These are phyloP conservation scores for Vickermania spadyakhi DNA, from an alignment of 208 protist genomes.

Conservation along the genomic window DNA sequence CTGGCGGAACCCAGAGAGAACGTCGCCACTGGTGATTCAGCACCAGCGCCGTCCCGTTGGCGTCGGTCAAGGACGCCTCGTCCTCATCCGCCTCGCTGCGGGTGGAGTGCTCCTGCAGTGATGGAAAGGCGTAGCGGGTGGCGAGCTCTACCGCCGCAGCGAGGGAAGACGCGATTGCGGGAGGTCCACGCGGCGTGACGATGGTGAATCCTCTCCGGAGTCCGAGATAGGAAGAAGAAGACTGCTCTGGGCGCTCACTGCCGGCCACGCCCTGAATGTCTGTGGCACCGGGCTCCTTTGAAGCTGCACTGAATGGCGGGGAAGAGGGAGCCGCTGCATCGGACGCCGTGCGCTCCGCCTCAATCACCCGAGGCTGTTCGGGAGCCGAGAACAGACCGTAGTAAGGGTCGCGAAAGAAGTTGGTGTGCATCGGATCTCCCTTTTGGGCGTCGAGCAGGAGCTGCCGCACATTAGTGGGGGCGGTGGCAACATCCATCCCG, in stretches of 20 bases:
- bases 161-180: background rate
- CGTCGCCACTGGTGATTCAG: constrained; percentile 9
- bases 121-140: background rate
- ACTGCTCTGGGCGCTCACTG: background rate
- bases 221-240: background rate
- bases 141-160: background rate
- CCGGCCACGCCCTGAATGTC: background rate
- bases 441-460: background rate
- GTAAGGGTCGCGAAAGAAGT: constrained; percentile 31
- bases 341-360: background rate
- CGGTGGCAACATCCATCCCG: background rate
- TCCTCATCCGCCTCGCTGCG: background rate
- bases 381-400: constrained; percentile 22
- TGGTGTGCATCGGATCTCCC: constrained; percentile 8
- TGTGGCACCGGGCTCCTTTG: background rate
- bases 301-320: background rate
- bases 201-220: background rate
- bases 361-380: background rate
- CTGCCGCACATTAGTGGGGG: background rate
- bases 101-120: background rate
- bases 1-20: constrained; percentile 26
- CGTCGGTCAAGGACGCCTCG: background rate
- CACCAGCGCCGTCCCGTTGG: background rate
- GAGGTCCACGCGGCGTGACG: background rate
- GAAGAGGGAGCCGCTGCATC: background rate